Evolutionary conservation across 257 asterid genomes (phyloP), one percentile per base, ranked within the genome.

Genomic region (Plantago ovata): DNA sequence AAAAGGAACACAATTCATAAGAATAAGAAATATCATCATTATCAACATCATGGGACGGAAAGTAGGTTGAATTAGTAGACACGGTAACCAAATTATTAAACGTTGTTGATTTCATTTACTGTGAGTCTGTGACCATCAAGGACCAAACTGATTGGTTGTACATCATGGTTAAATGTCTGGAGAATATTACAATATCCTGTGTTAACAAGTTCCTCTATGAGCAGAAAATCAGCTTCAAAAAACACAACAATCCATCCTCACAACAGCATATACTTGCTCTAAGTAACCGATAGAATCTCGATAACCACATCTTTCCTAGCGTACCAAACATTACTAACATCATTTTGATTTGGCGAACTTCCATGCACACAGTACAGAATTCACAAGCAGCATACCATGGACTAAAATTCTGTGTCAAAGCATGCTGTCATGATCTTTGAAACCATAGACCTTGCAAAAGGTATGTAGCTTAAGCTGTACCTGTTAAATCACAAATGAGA

Each of bases 381-480:
- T 62, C 55, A 56, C 77, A 54, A 46, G 46, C 59, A 42, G 46
- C 41, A n/a, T 22, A 61, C 39, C 15, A 21, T 39, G 54, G 56
- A 43, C 71, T 82, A 92, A 69, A 85, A 92, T 55, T 88, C 98
- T n/a, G 98, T 85, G 79, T 92, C 97, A 61, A 92, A 88, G 80
- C 97, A 92, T 43, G 86, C 82, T 54, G 56, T 66, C 94, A 84
- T 79, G 47, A 85, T 72, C 79, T 92, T 92, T 12, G 98, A 88
- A 63, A 88, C 95, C 98, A 92, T 83, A 45, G 95, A 79, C 82
- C 95, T 82, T 3, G 98, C 98, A 62, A 92, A 92, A 11, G 98
- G 98, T 44, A 92, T 78, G 66, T 88, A 92, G 84, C 97, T 92
- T 79, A 88, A 74, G 84, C 98, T 88, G 67, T 92, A 88, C 98